Conservation (phyloP, 2,329 filamentous ascomycete species). For the Penicillium sp. region DNA sequence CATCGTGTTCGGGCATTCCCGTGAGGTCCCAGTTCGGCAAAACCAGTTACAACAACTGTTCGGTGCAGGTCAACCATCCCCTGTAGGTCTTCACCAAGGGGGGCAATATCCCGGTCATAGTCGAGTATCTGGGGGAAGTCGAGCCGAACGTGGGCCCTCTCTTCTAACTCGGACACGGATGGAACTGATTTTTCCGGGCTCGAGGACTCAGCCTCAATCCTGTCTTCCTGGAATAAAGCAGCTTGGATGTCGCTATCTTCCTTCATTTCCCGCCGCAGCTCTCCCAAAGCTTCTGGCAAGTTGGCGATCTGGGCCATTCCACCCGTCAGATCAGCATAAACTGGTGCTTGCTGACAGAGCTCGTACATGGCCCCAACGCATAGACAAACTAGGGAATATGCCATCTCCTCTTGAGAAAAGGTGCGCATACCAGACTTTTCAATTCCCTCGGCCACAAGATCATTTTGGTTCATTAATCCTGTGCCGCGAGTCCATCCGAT, state of each 20-base stretch:
- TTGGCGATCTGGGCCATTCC: conserved; percentile 97
- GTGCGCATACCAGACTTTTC: conserved; percentile 96
- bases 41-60: conserved; percentile 95
- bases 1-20: conserved; percentile 96
- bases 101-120: conserved; percentile 87
- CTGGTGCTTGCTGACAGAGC: conserved; percentile 90
- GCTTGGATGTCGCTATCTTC: conserved; percentile 91
- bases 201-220: conserved; percentile 94
- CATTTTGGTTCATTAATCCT: conserved; percentile 96
- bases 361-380: conserved; percentile 94
- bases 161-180: conserved; percentile 90
- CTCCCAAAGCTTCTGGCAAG: conserved; percentile 89
- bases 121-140: conserved; percentile 88
- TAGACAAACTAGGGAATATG: conserved; percentile 95
- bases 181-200: conserved; percentile 84
- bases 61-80: conserved; percentile 99
- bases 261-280: conserved; percentile 88
- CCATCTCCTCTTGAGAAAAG: conserved; percentile 99
- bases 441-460: conserved; percentile 93
- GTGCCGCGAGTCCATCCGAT: conserved; percentile 99
- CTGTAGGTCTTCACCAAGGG: conserved; percentile 83
- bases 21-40: conserved; percentile 85
- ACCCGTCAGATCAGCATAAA: conserved; percentile 96
- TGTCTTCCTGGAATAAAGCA: conserved; percentile 91
- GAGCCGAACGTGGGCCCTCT: conserved; percentile 96